phyloP scores from a whole-genome alignment of 148 eudicot species.

The Camellia granthamiana region DNA sequence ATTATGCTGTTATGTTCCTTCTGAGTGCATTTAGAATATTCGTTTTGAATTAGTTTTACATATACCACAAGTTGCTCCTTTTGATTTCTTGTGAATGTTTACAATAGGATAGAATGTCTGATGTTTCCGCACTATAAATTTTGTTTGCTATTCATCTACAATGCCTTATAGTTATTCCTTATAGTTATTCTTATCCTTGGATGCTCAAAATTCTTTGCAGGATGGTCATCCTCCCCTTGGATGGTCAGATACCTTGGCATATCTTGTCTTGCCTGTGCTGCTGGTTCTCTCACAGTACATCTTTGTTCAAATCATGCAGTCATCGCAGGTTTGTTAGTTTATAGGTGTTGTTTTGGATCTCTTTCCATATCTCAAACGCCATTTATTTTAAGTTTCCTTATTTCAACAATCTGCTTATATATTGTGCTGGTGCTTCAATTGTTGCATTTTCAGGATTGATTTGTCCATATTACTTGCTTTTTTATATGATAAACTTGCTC shows the following conservation, averaged over 20 bases:
- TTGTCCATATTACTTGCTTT: neutral
- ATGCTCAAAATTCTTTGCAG: conserved; percentile 27
- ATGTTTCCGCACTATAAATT: neutral
- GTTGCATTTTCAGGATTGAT: neutral
- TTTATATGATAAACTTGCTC: neutral
- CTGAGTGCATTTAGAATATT: neutral
- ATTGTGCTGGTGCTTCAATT: neutral
- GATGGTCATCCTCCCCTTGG: conserved; percentile 99
- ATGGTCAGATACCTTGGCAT: conserved; percentile 90
- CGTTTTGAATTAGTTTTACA: neutral
- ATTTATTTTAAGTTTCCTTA: neutral
- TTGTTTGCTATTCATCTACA: neutral
- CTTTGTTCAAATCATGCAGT: conserved; percentile 89
- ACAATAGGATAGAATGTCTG: neutral
- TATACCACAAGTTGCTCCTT: neutral
- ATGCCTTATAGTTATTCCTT: neutral
- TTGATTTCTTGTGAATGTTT: too few species aligned
- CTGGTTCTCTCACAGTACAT: conserved; percentile 73
- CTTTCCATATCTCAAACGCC: neutral
- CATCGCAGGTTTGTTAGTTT: conserved; percentile 63
- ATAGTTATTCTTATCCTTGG: neutral
- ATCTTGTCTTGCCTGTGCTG: conserved; percentile 84
- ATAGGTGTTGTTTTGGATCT: neutral
- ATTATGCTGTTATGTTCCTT: neutral
- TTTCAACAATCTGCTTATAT: neutral